A percentile compares a stretch with the other conserved stretches of the same genome.
Evolutionary conservation across 257 asterid species (phyloP).

Genomic region (Ajuga chamaepitys): DNA sequence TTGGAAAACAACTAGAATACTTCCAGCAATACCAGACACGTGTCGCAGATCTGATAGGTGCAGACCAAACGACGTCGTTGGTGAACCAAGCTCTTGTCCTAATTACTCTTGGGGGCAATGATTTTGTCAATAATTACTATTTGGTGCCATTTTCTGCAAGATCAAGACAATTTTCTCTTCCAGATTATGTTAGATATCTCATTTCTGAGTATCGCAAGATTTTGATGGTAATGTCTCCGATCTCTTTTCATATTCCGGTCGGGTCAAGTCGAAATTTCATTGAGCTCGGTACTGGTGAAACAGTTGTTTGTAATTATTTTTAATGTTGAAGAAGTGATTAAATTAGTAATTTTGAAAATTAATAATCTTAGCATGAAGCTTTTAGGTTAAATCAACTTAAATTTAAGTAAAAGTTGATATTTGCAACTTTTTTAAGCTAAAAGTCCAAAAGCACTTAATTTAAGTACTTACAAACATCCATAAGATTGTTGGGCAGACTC

Average conservation of each 20-base stretch:
- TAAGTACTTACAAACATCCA: too few species aligned
- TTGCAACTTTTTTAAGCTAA: too few species aligned
- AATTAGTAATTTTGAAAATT: too few species aligned
- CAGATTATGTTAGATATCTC: conserved; percentile 52
- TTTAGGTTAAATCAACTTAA: too few species aligned
- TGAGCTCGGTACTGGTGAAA: too few species aligned
- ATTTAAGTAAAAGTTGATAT: too few species aligned
- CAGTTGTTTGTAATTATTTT: too few species aligned
- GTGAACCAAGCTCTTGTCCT: conserved; percentile 72
- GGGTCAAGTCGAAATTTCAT: too few species aligned
- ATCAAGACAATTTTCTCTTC: conserved; percentile 66
- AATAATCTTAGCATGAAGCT: too few species aligned
- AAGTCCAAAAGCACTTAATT: too few species aligned
- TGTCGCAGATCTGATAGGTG: conserved; percentile 43
- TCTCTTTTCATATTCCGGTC: background rate
- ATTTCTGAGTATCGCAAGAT: conserved; percentile 69
- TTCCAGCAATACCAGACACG: conserved; percentile 68
- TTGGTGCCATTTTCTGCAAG: conserved; percentile 76
- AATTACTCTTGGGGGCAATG: conserved; percentile 87
- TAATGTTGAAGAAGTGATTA: too few species aligned
- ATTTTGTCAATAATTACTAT: conserved; percentile 83
- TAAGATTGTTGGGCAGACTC: too few species aligned
- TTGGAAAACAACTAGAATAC: conserved; percentile 49
- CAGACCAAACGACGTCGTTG: conserved; percentile 30
- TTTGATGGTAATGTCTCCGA: conserved; percentile 29